Evolutionary conservation across 2,329 filamentous ascomycete genomes (phyloP).

Genomic region (Pyricularia sp.): DNA sequence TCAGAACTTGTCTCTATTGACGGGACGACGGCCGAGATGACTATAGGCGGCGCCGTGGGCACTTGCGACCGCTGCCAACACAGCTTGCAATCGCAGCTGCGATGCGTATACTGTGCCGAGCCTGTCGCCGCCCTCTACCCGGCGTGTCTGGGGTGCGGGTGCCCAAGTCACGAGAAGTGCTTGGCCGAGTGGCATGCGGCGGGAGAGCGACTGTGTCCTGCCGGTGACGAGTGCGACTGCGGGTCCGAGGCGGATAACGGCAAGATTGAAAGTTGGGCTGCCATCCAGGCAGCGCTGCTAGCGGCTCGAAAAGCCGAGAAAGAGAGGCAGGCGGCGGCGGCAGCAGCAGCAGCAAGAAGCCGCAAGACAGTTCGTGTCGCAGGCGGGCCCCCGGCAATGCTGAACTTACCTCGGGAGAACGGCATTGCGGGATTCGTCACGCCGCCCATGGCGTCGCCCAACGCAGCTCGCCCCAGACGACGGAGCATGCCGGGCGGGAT

Average conservation of each 20-base stretch:
- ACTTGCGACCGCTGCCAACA: constrained; percentile 35
- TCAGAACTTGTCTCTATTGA: constrained; percentile 6
- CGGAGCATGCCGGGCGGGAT: not conserved
- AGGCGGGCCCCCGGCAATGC: constrained; percentile 14
- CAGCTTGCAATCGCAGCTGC: constrained; percentile 40
- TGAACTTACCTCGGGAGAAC: constrained; percentile 3
- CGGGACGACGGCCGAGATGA: constrained; percentile 33
- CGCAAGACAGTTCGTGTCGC: constrained; percentile 10
- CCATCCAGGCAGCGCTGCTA: constrained; percentile 26
- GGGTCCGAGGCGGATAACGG: constrained; percentile 41
- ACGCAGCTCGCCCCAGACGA: not conserved
- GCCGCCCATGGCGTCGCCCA: not conserved
- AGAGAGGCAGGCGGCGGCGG: not conserved
- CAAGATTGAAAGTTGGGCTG: constrained; percentile 48
- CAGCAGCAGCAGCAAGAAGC: not conserved
- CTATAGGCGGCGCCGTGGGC: constrained; percentile 33
- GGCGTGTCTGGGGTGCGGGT: constrained; percentile 50
- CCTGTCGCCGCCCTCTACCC: constrained; percentile 46
- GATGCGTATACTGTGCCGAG: constrained; percentile 50
- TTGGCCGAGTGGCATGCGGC: constrained; percentile 44
- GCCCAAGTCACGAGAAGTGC: constrained; percentile 46
- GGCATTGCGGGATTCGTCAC: not conserved
- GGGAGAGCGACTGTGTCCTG: constrained; percentile 44
- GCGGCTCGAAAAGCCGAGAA: not conserved
- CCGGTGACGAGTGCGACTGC: constrained; percentile 53